Base-by-base conservation (phyloP, 2,329 filamentous ascomycete genomes). In the Nakataea oryzae region DNA sequence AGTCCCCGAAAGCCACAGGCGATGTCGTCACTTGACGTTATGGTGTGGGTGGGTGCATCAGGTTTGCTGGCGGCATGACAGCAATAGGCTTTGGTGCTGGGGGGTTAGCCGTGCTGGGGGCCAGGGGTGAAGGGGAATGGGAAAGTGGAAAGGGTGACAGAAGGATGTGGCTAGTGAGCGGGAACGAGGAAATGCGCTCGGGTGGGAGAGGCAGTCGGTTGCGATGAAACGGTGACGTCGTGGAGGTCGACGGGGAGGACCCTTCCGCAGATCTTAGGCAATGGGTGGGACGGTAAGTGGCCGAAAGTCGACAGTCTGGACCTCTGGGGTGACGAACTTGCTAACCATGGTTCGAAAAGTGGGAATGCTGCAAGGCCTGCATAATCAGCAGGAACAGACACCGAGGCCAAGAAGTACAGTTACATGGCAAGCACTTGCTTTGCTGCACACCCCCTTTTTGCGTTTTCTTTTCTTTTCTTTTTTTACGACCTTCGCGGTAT, bases 181-280 rank as follows among this genome's bases (percentile, higher is more conserved):
- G 41, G 41, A 41, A 41, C 34, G 34, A 28, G 34, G 34, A 26
- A 47, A 34, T n/a, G 29, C 17, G n/a, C 27, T 8, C 13, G 47
- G 12, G 24, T 21, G 58, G 58, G 3, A 59, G 34, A n/a, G 11
- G 14, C 12, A 11, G 14, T 41, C 47, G n/a, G 21, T 14, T 27
- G 34, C 12, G 27, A 47, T 59, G 58, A 54, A 59, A 59, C 30
- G 13, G 58, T 59, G 58, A 59, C 58, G 58, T 59, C 58, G 30
- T 24, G 24, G 57, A 58, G 57, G 58, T 59, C 24, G 13, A 59
- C 11, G 58, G 30, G 14, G 21, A 58, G 57, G 27, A 7, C 41
- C 41, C 41, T 50, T 50, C 24, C 41, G 21, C 41, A 50, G 41
- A 50, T n/a, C 41, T 24, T 34, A 24, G 2, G 17, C 21, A 50